A percentile compares a stretch with the other conserved stretches of the same genome.
These are phyloP conservation scores for Mallotus nudiflorus DNA, from an alignment of 345 rosid genomes.

Conservation along the genomic window DNA sequence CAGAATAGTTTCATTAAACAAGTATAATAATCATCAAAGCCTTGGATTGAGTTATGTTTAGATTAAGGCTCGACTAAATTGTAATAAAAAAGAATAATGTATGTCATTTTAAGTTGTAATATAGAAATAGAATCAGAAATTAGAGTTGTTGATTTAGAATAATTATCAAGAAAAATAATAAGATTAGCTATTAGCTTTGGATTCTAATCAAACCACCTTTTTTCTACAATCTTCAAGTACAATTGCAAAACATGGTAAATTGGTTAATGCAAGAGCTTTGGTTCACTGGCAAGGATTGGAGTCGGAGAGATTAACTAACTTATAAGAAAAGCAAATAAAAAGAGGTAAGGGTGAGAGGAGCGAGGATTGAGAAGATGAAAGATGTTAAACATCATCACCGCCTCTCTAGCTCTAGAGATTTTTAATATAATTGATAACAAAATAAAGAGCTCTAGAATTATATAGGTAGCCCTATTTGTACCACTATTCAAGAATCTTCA, in stretches of 20 bases:
- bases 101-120: constrained; percentile 49
- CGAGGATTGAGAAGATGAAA: too few species aligned
- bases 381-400: too few species aligned
- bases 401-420: too few species aligned
- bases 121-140: constrained; percentile 45
- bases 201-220: constrained; percentile 87
- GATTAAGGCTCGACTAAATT: constrained; percentile 52
- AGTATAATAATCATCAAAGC: constrained; percentile 44
- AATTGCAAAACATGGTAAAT: constrained; percentile 34
- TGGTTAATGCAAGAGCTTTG: background rate
- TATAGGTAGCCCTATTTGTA: too few species aligned
- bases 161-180: constrained; percentile 54
- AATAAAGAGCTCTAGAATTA: too few species aligned
- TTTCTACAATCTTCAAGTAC: constrained; percentile 56
- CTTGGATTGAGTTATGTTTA: constrained; percentile 41
- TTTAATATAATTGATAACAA: too few species aligned
- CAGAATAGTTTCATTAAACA: constrained; percentile 39
- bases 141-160: constrained; percentile 44
- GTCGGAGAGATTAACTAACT: too few species aligned
- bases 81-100: constrained; percentile 46
- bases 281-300: too few species aligned
- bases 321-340: too few species aligned
- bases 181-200: constrained; percentile 71
- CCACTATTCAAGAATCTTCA: too few species aligned
- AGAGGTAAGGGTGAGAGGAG: too few species aligned